Base-by-base conservation (phyloP, 768 basidiomycete genomes). In the Boletus eberwhitei region DNA sequence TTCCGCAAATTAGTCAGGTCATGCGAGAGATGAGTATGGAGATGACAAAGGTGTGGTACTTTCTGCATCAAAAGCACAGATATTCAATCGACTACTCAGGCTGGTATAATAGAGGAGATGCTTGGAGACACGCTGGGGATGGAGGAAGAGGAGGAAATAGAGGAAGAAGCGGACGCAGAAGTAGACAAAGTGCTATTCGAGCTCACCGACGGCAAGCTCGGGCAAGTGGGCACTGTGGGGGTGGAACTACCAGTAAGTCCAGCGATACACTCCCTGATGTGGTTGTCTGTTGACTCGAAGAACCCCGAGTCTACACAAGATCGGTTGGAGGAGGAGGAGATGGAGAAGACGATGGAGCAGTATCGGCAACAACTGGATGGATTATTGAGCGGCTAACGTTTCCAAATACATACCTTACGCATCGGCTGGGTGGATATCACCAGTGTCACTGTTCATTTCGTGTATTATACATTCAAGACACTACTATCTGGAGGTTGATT, bases 1-100 rank as follows among this genome's bases (percentile, higher is more conserved):
- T 99, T 16, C 97, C 97, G 17, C 93, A 98, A 70, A 84, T 98
- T 45, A 89, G 87, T 72, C 87, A 85, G 58, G 82, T 84, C 1
- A 99, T 99, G 97, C 83, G 93, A 35, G 90, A 97, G 66, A 95
- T 99, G 93, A 93, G 89, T 63, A 93, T 95, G 88, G 97, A 99
- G 73, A 98, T 98, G 97, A 98, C 91, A 58, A 98, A 98, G 83
- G 96, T 88, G 60, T 38, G 77, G 50, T 37, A 13, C 9, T 38
- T 45, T 45, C n/a, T 43, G n/a, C 35, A 17, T 47, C 38, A 12
- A 42, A 32, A 9, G 34, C 35, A 37, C 29, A 35, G 19, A 34
- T 39, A 6, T 40, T 67, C 31, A 66, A 32, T 54, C 14, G 24
- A 19, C 21, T 50, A 5, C n/a, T 13, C 40, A 98, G 95, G 93